Base-by-base conservation (phyloP, 352 stramenopile genomes). In the Phytophthora agathidicida region DNA sequence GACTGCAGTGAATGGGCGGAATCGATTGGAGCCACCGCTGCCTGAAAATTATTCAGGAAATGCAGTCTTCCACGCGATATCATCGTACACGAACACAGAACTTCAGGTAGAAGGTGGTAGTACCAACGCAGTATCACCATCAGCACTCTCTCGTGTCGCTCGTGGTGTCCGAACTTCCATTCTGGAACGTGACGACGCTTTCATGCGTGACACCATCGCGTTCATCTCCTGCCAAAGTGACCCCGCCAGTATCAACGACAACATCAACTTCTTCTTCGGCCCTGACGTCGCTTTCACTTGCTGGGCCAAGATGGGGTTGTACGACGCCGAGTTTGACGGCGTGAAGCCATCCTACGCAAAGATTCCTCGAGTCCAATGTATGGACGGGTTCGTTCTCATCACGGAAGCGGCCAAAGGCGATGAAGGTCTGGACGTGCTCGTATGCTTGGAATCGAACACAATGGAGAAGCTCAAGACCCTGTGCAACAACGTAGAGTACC, bases 271-370 rank as follows among this genome's bases (percentile, higher is more conserved):
- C 48, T 82, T 80, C 68, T 75, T 84, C 8, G 77, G 77, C 1
- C 58, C 64, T 2, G 77, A 85, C 37, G 14, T 87, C 41, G 75
- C 77, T 38, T 83, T 85, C 61, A 87, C 77, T 6, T 85, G 72
- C 19, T 85, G 75, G 75, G 61, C 55, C 16, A 74, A 78, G 28
- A 76, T 80, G 67, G 76, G 73, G 31, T 68, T 82, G 71, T 86
- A 86, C 48, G 70, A 82, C 23, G 73, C 76, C 10, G 66, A 80
- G 43, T 83, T 88, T 55, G 74, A 54, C 2, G 56, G 61, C 1
- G 45, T 49, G 10, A 62, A 37, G 20, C 57, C 75, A 3, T 58
- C 42, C 55, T 83, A 75, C 19, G 67, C 59, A 0, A 67, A 67
- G 5, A 56, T 73, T 20, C 77, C 74, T 23, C 47, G 52, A 6